Percentiles rank a stretch among this genome's conserved stretches.
Conservation (phyloP, 768 basidiomycete species). For the Kwoniella botswanensis region DNA sequence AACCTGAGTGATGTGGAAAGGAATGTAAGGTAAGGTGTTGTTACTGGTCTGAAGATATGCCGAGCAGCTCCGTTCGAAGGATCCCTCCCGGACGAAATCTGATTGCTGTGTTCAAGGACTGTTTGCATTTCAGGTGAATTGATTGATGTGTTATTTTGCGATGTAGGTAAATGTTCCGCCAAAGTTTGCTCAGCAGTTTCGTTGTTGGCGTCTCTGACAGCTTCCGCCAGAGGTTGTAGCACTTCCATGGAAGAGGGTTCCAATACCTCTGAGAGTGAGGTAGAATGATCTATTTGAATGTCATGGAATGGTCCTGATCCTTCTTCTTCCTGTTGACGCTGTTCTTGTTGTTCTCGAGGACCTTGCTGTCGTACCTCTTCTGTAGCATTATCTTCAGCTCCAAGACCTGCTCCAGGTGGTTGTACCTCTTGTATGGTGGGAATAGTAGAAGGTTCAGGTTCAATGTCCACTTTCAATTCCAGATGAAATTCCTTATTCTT, state of each 20-base stretch:
- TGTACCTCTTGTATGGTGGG: not conserved
- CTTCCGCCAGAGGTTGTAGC: constrained; percentile 20
- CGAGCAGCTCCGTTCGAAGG: not conserved
- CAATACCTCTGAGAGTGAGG: constrained; percentile 10
- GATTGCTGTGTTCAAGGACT: not conserved
- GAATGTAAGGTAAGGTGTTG: constrained; percentile 80
- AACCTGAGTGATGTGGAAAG: constrained; percentile 90
- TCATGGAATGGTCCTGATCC: not conserved
- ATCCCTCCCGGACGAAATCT: not conserved
- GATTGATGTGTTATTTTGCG: not conserved
- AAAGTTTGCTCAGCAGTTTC: not conserved
- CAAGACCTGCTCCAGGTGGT: not conserved
- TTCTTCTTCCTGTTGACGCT: not conserved
- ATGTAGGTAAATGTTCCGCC: constrained; percentile 4
- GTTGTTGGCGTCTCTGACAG: constrained; percentile 9
- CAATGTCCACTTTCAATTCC: constrained; percentile 25
- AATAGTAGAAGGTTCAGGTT: not conserved
- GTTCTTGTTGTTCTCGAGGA: too few relatives aligned
- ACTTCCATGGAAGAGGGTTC: constrained; percentile 19
- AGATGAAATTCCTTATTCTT: constrained; percentile 51
- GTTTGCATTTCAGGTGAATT: not conserved
- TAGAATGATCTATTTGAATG: not conserved
- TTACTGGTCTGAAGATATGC: not conserved
- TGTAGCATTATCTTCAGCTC: not conserved
- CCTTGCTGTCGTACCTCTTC: not conserved